These are phyloP conservation scores for Bauhinia variegata DNA, from an alignment of 306 rosid species.

Conservation along the genomic window DNA sequence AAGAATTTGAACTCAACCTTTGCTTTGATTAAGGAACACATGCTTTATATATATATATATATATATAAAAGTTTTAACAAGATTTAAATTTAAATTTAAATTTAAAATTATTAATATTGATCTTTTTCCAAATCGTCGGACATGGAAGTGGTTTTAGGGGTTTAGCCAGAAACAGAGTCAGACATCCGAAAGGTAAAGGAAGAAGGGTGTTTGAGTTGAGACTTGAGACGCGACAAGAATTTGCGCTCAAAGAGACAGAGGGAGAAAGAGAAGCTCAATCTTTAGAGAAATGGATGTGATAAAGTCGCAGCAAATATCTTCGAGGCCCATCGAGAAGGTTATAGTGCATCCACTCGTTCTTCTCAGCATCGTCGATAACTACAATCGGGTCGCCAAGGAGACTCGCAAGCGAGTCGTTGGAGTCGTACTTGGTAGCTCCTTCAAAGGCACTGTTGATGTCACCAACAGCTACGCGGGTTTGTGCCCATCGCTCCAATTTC, in stretches of 20 bases:
- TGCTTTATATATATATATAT: no score
- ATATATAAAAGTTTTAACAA: no score
- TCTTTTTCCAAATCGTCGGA: no score
- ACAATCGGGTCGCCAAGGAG: constrained; percentile 64
- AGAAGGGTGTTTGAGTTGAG: constrained; percentile 28
- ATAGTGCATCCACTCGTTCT: constrained; percentile 64
- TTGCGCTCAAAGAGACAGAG: constrained; percentile 21
- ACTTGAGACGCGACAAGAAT: no score
- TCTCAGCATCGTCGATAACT: constrained; percentile 73
- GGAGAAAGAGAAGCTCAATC: not conserved
- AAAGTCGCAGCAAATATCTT: constrained; percentile 58
- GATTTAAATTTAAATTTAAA: no score
- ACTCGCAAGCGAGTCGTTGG: constrained; percentile 65
- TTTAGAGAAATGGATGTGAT: constrained; percentile 53
- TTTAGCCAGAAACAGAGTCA: no score
- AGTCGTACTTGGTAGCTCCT: constrained; percentile 60
- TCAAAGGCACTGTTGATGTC: constrained; percentile 64
- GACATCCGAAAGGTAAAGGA: constrained; percentile 14
- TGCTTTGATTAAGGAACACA: no score
- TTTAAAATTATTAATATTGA: no score
- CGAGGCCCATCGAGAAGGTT: constrained; percentile 60
- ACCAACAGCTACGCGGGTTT: constrained; percentile 65
- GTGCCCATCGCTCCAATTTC: not conserved
- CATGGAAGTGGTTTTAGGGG: no score
- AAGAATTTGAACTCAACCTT: no score